Evolutionary conservation across 2,329 filamentous ascomycete species (phyloP), one percentile per base, ranked within the genome.

Genomic region (Colletotrichum lini): DNA sequence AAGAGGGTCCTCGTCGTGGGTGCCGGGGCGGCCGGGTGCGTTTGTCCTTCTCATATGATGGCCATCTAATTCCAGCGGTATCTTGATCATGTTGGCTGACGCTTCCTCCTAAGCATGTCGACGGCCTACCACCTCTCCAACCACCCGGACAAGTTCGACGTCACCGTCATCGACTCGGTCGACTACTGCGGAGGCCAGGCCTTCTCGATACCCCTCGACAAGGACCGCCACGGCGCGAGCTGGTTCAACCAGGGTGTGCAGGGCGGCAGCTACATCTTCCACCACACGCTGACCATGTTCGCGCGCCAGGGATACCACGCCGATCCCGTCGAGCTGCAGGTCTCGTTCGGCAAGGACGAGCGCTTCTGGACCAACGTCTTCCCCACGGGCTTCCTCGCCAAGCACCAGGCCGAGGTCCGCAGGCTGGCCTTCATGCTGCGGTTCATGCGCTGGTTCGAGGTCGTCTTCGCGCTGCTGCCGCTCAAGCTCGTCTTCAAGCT

Each of bases 191-290:
- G 89, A 65, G 89, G 89, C 0, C 89, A 91, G 76, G 89, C 89
- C 1, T 91, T 90, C 78, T 90, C 88, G 4, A 90, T 91, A 54
- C 86, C 87, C 18, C 78, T 91, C 18, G 86, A 91, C 75, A 88
- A 89, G 76, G 80, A 87, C 44, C 85, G 84, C 53, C 84, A 90
- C 76, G 89, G 88, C n/a, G 88, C 89, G 4, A 86, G 84, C 65
- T 91, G 88, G 88, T 83, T 89, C 74, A 91, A 91, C 74, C 88
- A 91, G 73, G 89, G 89, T 61, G 89, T 91, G 2, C 88, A 91
- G 75, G 89, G 89, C 50, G 88, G 89, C 40, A 79, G 71, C 12
- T 78, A 89, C 79, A 90, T 90, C 74, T 91, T 90, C 79, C 88
- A 90, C 77, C 89, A 91, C 75, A 91, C 89, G 6, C 85, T 90